Base-by-base conservation (phyloP, 1,284 basidiomycete species). In the Sporisorium graminicola region DNA sequence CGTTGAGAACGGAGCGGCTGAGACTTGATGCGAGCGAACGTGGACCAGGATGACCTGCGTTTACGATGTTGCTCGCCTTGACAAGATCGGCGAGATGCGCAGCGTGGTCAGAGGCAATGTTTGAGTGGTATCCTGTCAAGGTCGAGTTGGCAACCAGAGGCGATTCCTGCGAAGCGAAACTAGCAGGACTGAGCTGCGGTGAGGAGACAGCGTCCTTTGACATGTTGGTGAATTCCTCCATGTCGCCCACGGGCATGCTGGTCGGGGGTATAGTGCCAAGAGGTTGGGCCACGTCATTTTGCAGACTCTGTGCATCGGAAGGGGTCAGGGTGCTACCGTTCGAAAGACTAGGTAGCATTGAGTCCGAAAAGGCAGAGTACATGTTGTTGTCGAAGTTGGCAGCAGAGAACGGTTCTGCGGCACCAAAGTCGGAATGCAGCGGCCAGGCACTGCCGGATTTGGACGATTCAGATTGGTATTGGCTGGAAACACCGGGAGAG, bases 21-120 rank as follows among this genome's bases (percentile, higher is more conserved):
- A 77, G 63, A 53, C 69, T 77, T 9, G 58, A 58, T 2, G 74
- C 74, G 24, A 77, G 54, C 24, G 74, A 62, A n/a, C 63, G 62
- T 9, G 74, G 65, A n/a, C 63, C 69, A 0, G 65, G 62, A 27
- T 73, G 74, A 24, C 74, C 74, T 9, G 66, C 55, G 10, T 54
- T 64, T 31, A 68, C 31, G 13, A 77, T 58, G 57, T 54, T 69
- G 57, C 62, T 65, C 13, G 61, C 54, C 43, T 69, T 72, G 58
- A 77, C 69, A 12, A 77, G 62, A 16, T 73, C 59, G 29, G 69
- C 51, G 2, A 77, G 63, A 51, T 77, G 69, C 1, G 56, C 56
- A 20, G 74, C 74, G 31, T 73, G 74, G 26, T 68, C 62, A 18
- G 65, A 50, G 24, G 74, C 74, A 31, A 76, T 63, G 52, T 59